phyloP scores from a whole-genome alignment of 768 basidiomycete species.

The Leucocoprinus birnbaumii region DNA sequence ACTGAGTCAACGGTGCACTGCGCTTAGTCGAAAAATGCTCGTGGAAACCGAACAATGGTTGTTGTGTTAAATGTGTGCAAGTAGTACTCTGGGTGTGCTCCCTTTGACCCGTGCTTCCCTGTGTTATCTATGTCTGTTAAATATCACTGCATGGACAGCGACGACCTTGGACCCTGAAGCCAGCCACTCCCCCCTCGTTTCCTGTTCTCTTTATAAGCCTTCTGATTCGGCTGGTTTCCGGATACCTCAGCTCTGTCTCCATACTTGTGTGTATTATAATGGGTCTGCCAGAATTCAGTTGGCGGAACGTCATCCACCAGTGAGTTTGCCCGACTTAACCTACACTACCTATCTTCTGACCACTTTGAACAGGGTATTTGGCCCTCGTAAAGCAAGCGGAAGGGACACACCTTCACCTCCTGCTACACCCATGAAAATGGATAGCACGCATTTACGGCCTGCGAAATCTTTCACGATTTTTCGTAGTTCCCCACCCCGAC shows the following conservation, averaged over 20 bases:
- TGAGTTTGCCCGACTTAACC: not conserved
- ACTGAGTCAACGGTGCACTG: too few species aligned
- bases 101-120: too few species aligned
- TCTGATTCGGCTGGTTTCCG: too few species aligned
- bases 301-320: conserved; percentile 1
- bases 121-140: too few species aligned
- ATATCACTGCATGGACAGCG: too few species aligned
- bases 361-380: not conserved
- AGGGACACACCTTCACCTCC: not conserved
- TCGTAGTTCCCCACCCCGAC: not conserved
- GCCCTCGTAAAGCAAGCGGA: not conserved
- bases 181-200: too few species aligned
- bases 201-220: too few species aligned
- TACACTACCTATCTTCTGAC: not conserved
- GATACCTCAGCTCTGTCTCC: not conserved
- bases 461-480: not conserved
- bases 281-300: conserved; percentile 1
- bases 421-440: not conserved
- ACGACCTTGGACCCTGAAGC: too few species aligned
- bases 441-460: not conserved
- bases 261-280: not conserved
- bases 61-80: too few species aligned
- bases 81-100: too few species aligned
- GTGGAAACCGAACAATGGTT: too few species aligned
- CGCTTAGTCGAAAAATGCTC: too few species aligned